A percentile compares a stretch with the other conserved stretches of the same genome.
phyloP scores from a whole-genome alignment of 73 alveolate genomes.

The Tetrahymena borealis region DNA sequence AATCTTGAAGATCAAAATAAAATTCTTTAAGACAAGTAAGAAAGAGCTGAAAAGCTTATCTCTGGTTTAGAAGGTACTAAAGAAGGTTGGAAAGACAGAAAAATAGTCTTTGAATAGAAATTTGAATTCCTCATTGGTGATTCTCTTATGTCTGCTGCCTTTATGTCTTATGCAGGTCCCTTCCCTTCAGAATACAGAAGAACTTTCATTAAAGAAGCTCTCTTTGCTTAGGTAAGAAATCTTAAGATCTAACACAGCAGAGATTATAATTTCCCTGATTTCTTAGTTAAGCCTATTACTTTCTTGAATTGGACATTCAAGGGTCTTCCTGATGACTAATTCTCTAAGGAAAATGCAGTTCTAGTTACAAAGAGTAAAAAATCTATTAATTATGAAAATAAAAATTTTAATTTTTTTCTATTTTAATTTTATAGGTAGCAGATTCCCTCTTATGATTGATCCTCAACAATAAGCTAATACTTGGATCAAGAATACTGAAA shows the following conservation, averaged over 20 bases:
- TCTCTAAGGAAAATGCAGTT: conserved; percentile 93
- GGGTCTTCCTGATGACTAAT: conserved; percentile 94
- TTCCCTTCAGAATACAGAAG: conserved; percentile 96
- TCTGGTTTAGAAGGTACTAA: conserved; percentile 98
- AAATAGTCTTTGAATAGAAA: conserved; percentile 64
- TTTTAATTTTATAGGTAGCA: conserved; percentile 12
- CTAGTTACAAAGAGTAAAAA: conserved; percentile 78
- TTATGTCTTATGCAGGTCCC: conserved; percentile 98
- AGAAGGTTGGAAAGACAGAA: conserved; percentile 88
- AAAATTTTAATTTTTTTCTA: not conserved
- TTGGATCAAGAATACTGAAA: conserved; percentile 84
- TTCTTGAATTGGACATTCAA: conserved; percentile 85
- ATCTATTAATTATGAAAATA: not conserved
- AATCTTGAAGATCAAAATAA: conserved; percentile 80
- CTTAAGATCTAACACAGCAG: conserved; percentile 71
- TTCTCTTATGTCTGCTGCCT: conserved; percentile 97
- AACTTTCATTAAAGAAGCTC: conserved; percentile 41
- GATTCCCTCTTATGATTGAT: conserved; percentile 90
- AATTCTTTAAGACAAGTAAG: conserved; percentile 84
- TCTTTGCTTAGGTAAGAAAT: conserved; percentile 27
- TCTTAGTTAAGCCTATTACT: conserved; percentile 84
- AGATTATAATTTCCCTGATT: conserved; percentile 79
- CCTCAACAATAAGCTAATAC: conserved; percentile 91
- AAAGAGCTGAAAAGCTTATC: conserved; percentile 97
- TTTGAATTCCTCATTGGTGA: conserved; percentile 95